Evolutionary conservation across 1,284 basidiomycete genomes (phyloP), one percentile per base, ranked within the genome.

Genomic region (Veloboletus limbatus): DNA sequence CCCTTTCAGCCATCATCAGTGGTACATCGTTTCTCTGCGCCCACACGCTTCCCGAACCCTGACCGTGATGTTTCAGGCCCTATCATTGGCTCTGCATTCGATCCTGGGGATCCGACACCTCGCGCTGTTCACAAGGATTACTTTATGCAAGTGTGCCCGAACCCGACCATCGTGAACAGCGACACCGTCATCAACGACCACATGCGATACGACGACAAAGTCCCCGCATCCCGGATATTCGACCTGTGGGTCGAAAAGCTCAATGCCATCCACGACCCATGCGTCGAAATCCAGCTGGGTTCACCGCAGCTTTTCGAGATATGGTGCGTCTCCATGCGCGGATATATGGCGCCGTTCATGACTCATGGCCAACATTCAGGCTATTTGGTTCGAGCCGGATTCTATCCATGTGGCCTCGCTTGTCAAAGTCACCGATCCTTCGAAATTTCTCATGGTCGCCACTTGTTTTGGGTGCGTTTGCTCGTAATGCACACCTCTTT

Each of bases 361-460:
- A 37, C 45, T 45, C 28, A 62, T 6, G 9, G 14, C 11, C 2
- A 16, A 27, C 16, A 3, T 3, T 17, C 43, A 77, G 75, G 69
- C 40, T 76, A 5, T 70, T 77, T 38, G 75, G 76, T 33, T 67
- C 69, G 5, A 31, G 54, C 5, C 65, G 72, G 10, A 59, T 78
- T 11, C 67, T 77, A 7, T 68, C 71, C 17, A 54, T 76, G 2
- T 75, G 74, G 68, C 69, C 71, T 0, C 54, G 60, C 2, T 58
- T 81, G 6, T 66, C 68, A 11, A 53, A 56, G 21, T 78, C 78
- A 1, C 76, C 76, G 0, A 58, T 76, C 10, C 56, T 79, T 11
- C 67, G 56, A n/a, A 46, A 71, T 28, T 76, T 76, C 55, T 62
- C 62, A 14, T 77, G 72, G 72, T 78, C 77, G 0, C 68, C 74